Base-by-base conservation (phyloP, 768 basidiomycete genomes). In the Fomitopsis serialis region DNA sequence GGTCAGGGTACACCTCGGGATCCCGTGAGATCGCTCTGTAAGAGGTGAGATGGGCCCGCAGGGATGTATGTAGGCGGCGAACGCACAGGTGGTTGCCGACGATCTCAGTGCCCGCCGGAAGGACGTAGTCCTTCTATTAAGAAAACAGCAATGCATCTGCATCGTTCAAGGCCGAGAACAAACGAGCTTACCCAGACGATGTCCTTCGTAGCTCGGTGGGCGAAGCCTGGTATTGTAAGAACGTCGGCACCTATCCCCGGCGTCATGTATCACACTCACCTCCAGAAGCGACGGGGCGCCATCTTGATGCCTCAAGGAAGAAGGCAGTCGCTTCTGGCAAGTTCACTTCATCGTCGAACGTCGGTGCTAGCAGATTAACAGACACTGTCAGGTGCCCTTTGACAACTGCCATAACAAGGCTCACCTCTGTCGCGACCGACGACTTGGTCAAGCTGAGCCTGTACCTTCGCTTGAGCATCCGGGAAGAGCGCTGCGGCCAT, bases 181-280 rank as follows among this genome's bases (percentile, higher is more conserved):
- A 25, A 13, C 11, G 29, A 5, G 29, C 6, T 32, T 35, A 82
- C 83, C 74, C 82, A 88, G 23, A 79, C 63, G 27, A 89, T 78
- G 48, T 88, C 85, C 52, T 77, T 78, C 1, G 78, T 80, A 1
- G 85, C 78, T 43, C 78, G 77, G 57, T 89, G 87, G 2, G 82
- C 73, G 56, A 86, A 83, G 1, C 85, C 85, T 64, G 72, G 68
- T 4, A 73, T 11, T 7, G 15, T 40, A 4, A 40, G 8, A 15
- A 19, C 15, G 7, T 15, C 42, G 21, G 5, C 12, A 37, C 10
- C 15, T 0, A 21, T 24, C n/a, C 9, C 21, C 13, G 8, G 21
- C 13, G n/a, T 42, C 13, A 36, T 32, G 17, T 7, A 23, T 35
- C 12, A 19, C 12, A 54, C 57, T 42, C 23, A 58, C 73, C 73